Evolutionary conservation across 208 protist genomes (phyloP), one percentile per base, ranked within the genome.

Genomic region (Trypanosoma vivax): DNA sequence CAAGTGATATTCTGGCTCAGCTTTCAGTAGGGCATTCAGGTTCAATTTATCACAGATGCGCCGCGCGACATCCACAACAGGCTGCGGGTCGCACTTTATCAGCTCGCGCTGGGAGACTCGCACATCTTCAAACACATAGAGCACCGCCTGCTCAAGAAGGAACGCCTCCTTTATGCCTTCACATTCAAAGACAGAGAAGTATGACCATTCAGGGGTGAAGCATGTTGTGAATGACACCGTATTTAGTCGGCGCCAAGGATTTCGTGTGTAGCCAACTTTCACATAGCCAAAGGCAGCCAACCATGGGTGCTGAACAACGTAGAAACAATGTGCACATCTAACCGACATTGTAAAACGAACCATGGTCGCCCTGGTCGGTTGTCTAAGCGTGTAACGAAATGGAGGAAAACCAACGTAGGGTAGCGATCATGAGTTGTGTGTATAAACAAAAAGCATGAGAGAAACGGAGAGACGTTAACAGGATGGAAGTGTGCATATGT

Each of bases 131-230:
- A 90, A 61, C 3, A 73, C 60, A 59, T 68, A 81, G 6, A 90
- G 65, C 43, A 90, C 77, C 11, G 82, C 72, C 60, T 90, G 78
- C 59, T 90, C 77, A 21, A 90, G 55, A 43, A 90, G 54, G 39
- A 83, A 65, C 14, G 82, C 82, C 23, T 90, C 72, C 24, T 73
- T 63, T 11, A 56, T 49, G 13, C 61, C 64, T 29, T 61, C 40
- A 56, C 71, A 86, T 45, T 83, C 70, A 39, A 87, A 78, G 29
- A 80, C 70, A 18, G 69, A 39, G 27, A 68, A 67, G 23, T 84
- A 89, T 21, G 59, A 54, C 78, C 82, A 90, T 49, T 90, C 74
- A 3, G 77, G 72, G 23, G 82, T 90, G 27, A 90, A 90, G 33
- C 82, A 90, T 2, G 82, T 90, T 37, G 59, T 77, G 49, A 84